Evolutionary conservation across 805 yeast species (phyloP).

Genomic region (Wickerhamiella kazuoi): DNA sequence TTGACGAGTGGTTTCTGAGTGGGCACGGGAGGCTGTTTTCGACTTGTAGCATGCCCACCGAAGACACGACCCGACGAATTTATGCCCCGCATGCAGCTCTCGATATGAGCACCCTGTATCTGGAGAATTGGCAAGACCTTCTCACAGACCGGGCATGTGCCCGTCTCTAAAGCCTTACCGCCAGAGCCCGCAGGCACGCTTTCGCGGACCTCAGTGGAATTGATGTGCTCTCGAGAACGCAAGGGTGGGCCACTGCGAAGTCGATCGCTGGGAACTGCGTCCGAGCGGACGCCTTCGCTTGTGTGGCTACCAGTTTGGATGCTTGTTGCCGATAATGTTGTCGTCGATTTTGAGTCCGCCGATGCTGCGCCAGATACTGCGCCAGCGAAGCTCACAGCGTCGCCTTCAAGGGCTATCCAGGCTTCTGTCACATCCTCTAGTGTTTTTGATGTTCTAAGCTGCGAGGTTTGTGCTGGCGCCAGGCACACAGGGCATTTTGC

Average conservation of each 20-base stretch:
- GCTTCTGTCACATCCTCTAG: conserved; percentile 54
- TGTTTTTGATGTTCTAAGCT: conserved; percentile 44
- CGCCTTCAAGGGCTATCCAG: conserved; percentile 26
- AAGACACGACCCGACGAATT: neutral
- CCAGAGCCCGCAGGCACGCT: too few species aligned
- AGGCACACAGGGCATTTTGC: conserved; percentile 66
- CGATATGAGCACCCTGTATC: conserved; percentile 44
- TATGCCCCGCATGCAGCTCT: conserved; percentile 30
- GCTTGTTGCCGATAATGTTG: too few species aligned
- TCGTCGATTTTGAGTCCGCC: too few species aligned
- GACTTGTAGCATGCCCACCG: neutral
- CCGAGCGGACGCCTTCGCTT: too few species aligned
- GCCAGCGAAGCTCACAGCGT: too few species aligned
- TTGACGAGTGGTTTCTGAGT: conserved; percentile 31
- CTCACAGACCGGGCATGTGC: conserved; percentile 47
- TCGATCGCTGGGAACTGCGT: too few species aligned
- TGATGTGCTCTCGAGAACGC: too few species aligned
- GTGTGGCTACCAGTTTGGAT: too few species aligned
- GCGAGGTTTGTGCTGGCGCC: conserved; percentile 49
- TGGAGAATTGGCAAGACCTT: conserved; percentile 35
- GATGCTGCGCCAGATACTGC: too few species aligned
- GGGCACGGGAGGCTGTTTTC: neutral
- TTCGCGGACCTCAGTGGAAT: too few species aligned
- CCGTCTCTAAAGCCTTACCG: too few species aligned
- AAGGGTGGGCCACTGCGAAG: too few species aligned